These are phyloP conservation scores for Zymoseptoria pseudotritici DNA, from an alignment of 2,329 filamentous ascomycete species.

Conservation along the genomic window DNA sequence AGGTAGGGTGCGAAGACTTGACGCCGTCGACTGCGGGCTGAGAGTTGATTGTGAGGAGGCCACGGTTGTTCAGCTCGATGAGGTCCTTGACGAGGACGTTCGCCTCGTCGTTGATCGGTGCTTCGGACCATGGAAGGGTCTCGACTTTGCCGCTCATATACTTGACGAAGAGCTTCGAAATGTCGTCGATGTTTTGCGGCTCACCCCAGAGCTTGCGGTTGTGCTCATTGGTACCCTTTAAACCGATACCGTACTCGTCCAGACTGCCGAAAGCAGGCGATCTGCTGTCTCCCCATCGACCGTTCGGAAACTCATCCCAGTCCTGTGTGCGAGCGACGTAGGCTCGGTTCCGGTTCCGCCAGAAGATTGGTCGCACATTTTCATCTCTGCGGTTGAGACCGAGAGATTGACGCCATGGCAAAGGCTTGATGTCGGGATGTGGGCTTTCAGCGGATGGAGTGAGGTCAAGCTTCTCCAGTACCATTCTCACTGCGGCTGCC, in stretches of 20 bases:
- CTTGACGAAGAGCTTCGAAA: constrained; percentile 74
- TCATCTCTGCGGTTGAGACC: constrained; percentile 81
- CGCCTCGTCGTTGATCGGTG: constrained; percentile 75
- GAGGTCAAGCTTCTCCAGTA: constrained; percentile 81
- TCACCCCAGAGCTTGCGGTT: constrained; percentile 94
- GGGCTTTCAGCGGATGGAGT: constrained; percentile 65
- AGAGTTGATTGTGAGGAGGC: constrained; percentile 92
- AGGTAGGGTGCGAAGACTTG: constrained; percentile 76
- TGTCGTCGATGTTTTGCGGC: constrained; percentile 69
- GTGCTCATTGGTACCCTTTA: constrained; percentile 91
- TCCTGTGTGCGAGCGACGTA: constrained; percentile 94
- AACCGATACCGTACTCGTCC: constrained; percentile 85
- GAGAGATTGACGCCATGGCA: constrained; percentile 94
- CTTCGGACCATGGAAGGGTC: constrained; percentile 88
- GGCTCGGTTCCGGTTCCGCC: constrained; percentile 93
- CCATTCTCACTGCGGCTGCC: constrained; percentile 85
- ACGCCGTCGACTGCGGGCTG: constrained; percentile 90
- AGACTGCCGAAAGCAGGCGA: constrained; percentile 94
- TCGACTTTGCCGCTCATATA: constrained; percentile 78
- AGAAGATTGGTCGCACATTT: constrained; percentile 97
- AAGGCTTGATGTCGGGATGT: constrained; percentile 51
- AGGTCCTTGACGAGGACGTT: constrained; percentile 69
- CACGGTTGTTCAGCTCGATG: constrained; percentile 73
- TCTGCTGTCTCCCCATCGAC: constrained; percentile 93
- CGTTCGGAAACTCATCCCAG: constrained; percentile 99